phyloP scores from a whole-genome alignment of 1,284 basidiomycete genomes.

The Puccinia hordei region DNA sequence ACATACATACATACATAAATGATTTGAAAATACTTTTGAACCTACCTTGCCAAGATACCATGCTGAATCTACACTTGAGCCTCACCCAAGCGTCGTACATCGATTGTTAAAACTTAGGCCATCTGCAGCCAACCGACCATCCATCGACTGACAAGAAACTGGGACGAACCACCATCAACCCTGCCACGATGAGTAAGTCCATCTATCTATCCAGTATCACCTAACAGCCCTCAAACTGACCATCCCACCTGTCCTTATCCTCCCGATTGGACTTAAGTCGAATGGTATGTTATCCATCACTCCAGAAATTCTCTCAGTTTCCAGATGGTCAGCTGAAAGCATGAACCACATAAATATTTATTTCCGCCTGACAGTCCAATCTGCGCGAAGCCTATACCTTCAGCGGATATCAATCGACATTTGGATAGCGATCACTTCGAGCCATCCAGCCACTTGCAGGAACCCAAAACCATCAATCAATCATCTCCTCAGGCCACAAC shows the following conservation, averaged over 20 bases:
- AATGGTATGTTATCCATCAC: background rate
- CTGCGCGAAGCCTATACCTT: slow-evolving; percentile 57
- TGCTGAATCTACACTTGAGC: too few relatives aligned
- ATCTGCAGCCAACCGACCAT: too few relatives aligned
- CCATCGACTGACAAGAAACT: background rate
- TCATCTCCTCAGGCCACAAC: background rate
- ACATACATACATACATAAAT: too few relatives aligned
- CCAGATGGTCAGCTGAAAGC: background rate
- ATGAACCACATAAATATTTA: too few relatives aligned
- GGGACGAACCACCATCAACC: background rate
- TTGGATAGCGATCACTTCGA: slow-evolving; percentile 56
- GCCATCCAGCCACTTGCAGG: background rate
- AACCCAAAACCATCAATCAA: background rate
- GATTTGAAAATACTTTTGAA: too few relatives aligned
- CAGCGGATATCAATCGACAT: slow-evolving; percentile 60
- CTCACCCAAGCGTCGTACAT: too few relatives aligned
- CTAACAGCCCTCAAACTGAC: too few relatives aligned
- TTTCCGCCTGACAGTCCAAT: slow-evolving; percentile 56
- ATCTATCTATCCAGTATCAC: background rate
- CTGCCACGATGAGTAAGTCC: background rate
- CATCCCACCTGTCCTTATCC: background rate
- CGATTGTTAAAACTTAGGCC: too few relatives aligned
- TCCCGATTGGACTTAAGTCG: background rate
- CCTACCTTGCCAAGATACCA: too few relatives aligned
- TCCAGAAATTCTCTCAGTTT: background rate